Evolutionary conservation across 2,329 filamentous ascomycete genomes (phyloP).

Genomic region (Paramyrothecium sp.): DNA sequence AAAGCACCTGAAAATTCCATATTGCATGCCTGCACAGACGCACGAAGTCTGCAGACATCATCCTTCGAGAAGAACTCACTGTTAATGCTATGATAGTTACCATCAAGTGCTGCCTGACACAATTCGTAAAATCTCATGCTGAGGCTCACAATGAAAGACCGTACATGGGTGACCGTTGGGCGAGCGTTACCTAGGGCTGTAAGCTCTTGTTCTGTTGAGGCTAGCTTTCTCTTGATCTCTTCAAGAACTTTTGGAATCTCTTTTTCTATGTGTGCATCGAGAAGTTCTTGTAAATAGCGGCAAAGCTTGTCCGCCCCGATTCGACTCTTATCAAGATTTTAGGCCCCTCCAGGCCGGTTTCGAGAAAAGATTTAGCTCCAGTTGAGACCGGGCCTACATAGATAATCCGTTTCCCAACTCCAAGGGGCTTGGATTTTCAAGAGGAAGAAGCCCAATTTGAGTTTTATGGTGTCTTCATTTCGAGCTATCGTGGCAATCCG

Average conservation of each 20-base stretch:
- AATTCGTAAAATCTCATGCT: conserved; percentile 20
- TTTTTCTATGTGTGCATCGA: conserved; percentile 23
- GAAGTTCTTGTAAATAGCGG: conserved; percentile 18
- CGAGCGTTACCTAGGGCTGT: conserved; percentile 11
- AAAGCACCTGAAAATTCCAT: no score
- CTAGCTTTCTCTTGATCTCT: conserved; percentile 16
- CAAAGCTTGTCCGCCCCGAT: conserved; percentile 15
- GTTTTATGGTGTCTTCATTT: conserved; percentile 36
- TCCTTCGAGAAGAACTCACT: conserved; percentile 13
- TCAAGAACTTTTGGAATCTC: conserved; percentile 23
- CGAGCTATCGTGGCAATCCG: conserved; percentile 23
- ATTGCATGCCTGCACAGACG: no score
- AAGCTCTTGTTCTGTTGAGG: conserved; percentile 6
- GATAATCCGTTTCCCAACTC: conserved; percentile 31
- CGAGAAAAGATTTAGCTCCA: conserved; percentile 40
- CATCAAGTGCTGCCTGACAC: conserved; percentile 19
- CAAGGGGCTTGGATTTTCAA: conserved; percentile 31
- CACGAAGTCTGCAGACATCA: no score
- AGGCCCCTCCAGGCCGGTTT: conserved; percentile 31
- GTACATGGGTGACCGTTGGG: conserved; percentile 11
- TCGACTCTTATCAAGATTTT: conserved; percentile 13
- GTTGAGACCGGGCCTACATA: conserved; percentile 25
- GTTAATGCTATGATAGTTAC: conserved; percentile 14
- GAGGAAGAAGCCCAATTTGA: conserved; percentile 33
- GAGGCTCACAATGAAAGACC: conserved; percentile 14